These are phyloP conservation scores for Galeopsis tetrahit DNA, from an alignment of 257 asterid genomes.

Conservation along the genomic window DNA sequence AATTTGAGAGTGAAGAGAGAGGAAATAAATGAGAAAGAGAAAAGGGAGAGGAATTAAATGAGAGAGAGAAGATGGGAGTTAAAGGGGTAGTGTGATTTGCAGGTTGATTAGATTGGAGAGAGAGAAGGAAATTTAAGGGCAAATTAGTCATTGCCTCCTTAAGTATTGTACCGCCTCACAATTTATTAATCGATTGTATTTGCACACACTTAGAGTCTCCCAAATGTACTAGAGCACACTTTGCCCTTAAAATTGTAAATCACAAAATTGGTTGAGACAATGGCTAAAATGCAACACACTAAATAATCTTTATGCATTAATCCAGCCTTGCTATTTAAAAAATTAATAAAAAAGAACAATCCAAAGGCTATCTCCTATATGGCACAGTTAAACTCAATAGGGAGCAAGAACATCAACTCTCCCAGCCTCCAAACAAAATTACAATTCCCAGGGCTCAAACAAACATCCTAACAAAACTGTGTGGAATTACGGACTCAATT, in stretches of 20 bases:
- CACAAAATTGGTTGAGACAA: conserved; percentile 19
- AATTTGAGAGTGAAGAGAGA: too few species aligned
- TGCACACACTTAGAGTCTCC: too few species aligned
- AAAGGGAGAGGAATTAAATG: too few species aligned
- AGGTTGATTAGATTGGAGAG: too few species aligned
- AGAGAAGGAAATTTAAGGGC: too few species aligned
- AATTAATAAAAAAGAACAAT: conserved; percentile 12
- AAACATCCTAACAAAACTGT: conserved; percentile 37
- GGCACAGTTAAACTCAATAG: conserved; percentile 12
- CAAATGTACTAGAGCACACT: too few species aligned
- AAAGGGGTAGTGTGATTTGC: too few species aligned
- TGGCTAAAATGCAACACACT: background rate
- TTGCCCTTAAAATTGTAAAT: background rate
- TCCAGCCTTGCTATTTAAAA: background rate
- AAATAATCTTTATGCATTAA: background rate
- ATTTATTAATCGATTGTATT: too few species aligned
- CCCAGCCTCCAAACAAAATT: conserved; percentile 22
- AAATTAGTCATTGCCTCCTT: too few species aligned
- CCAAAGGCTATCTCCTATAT: conserved; percentile 13
- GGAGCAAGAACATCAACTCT: conserved; percentile 18
- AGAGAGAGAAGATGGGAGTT: too few species aligned
- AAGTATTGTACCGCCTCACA: too few species aligned
- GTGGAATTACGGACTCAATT: conserved; percentile 13
- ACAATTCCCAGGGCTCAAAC: conserved; percentile 29
- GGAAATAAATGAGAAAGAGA: too few species aligned